These are phyloP conservation scores for Plicaturopsis crispa DNA, from an alignment of 768 basidiomycete species.

Conservation along the genomic window DNA sequence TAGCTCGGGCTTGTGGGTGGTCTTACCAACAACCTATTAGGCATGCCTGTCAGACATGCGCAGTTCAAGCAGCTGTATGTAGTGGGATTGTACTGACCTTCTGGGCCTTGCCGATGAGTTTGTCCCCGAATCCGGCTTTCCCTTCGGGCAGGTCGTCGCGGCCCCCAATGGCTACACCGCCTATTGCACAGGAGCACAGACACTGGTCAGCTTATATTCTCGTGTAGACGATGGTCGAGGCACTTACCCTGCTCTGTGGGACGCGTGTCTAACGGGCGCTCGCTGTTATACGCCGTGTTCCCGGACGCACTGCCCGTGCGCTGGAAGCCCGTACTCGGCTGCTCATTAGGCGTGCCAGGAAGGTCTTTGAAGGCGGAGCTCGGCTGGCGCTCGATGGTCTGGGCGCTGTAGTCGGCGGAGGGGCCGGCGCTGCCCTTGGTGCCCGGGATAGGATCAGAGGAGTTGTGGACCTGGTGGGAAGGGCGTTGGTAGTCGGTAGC, in stretches of 20 bases:
- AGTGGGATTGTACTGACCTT: constrained; percentile 27
- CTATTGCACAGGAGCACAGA: too few species aligned
- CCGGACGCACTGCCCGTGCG: constrained; percentile 5
- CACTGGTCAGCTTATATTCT: too few species aligned
- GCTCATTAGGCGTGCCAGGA: constrained; percentile 8
- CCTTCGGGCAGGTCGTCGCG: constrained; percentile 25
- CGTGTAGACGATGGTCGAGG: too few species aligned
- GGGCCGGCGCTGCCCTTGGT: constrained; percentile 20
- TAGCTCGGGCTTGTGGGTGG: constrained; percentile 35
- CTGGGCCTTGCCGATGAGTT: constrained; percentile 50
- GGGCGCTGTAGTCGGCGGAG: constrained; percentile 28
- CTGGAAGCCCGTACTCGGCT: constrained; percentile 1
- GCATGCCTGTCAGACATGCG: not conserved
- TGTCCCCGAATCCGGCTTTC: constrained; percentile 40
- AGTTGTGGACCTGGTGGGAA: constrained; percentile 36
- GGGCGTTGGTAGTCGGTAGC: too few species aligned
- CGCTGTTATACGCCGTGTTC: constrained; percentile 19
- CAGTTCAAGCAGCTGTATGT: not conserved
- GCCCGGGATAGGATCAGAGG: constrained; percentile 42
- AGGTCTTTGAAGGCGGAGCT: constrained; percentile 7
- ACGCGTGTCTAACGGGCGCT: constrained; percentile 28
- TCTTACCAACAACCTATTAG: constrained; percentile 41
- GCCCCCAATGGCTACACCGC: constrained; percentile 28
- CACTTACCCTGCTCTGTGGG: constrained; percentile 29
- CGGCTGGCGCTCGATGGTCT: constrained; percentile 26